These are phyloP conservation scores for Fallopia convolvulus DNA, from an alignment of 148 eudicot genomes.

Conservation along the genomic window DNA sequence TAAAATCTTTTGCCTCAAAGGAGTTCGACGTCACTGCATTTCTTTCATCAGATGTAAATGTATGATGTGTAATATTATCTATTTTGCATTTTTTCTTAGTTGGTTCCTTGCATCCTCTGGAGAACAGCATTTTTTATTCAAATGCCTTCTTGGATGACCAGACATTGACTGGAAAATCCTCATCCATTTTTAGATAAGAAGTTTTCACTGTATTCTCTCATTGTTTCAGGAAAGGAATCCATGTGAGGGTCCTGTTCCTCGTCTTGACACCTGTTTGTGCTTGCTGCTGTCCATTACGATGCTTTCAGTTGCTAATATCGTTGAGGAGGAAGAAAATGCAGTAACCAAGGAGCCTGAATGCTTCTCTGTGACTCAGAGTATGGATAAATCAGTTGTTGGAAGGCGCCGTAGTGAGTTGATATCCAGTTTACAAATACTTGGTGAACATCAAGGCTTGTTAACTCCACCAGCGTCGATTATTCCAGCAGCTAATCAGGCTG, in stretches of 20 bases:
- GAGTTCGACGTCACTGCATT: not conserved
- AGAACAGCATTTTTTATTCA: not conserved
- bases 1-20: not conserved
- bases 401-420: slow-evolving; percentile 52
- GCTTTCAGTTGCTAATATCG: slow-evolving; percentile 54
- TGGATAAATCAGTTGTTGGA: slow-evolving; percentile 29
- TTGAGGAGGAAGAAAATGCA: slow-evolving; percentile 65
- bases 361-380: slow-evolving; percentile 20
- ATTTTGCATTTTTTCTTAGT: not conserved
- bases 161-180: not conserved
- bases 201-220: slow-evolving; percentile 1
- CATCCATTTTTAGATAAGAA: not conserved
- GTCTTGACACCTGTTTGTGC: slow-evolving; percentile 88
- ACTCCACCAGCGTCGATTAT: slow-evolving; percentile 57
- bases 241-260: slow-evolving; percentile 90
- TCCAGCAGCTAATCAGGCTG: slow-evolving; percentile 79
- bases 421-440: slow-evolving; percentile 67
- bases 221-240: slow-evolving; percentile 74
- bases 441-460: slow-evolving; percentile 73
- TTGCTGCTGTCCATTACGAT: slow-evolving; percentile 64
- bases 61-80: not conserved
- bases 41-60: not conserved
- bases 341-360: slow-evolving; percentile 28
- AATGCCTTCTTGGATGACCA: not conserved
- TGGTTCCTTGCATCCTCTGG: not conserved